Conservation (phyloP, 768 basidiomycete species). For the Ramaria sp. region DNA sequence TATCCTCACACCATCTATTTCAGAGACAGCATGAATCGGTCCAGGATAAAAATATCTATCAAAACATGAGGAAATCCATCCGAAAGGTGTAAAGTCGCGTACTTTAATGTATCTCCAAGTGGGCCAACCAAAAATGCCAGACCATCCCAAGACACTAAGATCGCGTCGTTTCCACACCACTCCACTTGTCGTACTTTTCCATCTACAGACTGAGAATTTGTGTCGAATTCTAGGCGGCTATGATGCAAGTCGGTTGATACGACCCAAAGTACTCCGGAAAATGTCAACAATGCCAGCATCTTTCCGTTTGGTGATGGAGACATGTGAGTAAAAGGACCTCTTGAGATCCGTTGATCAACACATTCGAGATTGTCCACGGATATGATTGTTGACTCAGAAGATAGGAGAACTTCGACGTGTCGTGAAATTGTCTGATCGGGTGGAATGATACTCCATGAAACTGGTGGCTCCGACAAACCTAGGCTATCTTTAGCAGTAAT, state of each 20-base stretch:
- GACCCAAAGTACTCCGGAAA: constrained; percentile 70
- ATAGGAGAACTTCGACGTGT: constrained; percentile 82
- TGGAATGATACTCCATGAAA: constrained; percentile 81
- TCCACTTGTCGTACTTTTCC: constrained; percentile 61
- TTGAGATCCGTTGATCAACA: constrained; percentile 76
- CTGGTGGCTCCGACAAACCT: constrained; percentile 72
- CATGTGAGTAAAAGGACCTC: constrained; percentile 83
- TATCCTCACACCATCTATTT: constrained; percentile 84
- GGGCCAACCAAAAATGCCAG: constrained; percentile 84
- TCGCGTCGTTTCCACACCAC: constrained; percentile 97
- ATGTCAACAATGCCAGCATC: constrained; percentile 75
- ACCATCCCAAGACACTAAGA: constrained; percentile 74
- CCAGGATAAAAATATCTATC: constrained; percentile 72
- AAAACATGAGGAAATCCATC: constrained; percentile 1
- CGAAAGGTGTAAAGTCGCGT: constrained; percentile 2
- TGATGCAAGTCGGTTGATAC: constrained; percentile 92
- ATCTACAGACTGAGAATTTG: constrained; percentile 35
- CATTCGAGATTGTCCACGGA: constrained; percentile 83
- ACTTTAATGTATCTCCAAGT: constrained; percentile 79
- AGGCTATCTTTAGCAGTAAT: constrained; percentile 3
- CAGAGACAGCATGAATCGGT: constrained; percentile 67
- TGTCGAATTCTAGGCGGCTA: constrained; percentile 80
- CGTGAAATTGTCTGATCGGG: constrained; percentile 83
- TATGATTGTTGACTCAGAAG: constrained; percentile 68
- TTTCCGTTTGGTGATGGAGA: constrained; percentile 92